Percentiles rank a stretch among this genome's conserved stretches.
Conservation (phyloP, 2,329 filamentous ascomycete species). For the Domatiomyces catenatus region DNA sequence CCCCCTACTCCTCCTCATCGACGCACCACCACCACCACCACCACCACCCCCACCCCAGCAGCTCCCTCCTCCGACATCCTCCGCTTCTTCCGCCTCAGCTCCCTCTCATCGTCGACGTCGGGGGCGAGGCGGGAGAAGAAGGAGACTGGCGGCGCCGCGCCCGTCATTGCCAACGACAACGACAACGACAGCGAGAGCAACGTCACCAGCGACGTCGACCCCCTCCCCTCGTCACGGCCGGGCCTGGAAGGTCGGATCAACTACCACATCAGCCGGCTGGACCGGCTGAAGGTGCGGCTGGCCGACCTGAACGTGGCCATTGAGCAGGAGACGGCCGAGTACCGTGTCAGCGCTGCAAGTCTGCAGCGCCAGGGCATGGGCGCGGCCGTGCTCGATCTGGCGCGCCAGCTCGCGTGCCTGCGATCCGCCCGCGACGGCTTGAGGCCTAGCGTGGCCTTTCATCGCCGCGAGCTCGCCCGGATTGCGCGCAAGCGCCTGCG, state of each 20-base stretch:
- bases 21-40: background rate
- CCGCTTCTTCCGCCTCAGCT: background rate
- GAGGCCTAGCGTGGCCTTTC: conserved; percentile 13
- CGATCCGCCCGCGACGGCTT: conserved; percentile 5
- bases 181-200: conserved; percentile 3
- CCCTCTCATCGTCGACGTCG: background rate
- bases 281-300: conserved; percentile 8
- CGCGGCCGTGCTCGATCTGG: background rate
- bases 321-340: conserved; percentile 3
- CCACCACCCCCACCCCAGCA: conserved; percentile 2
- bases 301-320: conserved; percentile 6
- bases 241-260: conserved; percentile 18
- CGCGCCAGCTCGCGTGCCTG: conserved; percentile 1
- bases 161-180: no score
- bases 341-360: background rate
- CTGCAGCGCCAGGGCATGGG: background rate
- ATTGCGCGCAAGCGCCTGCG: conserved; percentile 8
- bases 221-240: conserved; percentile 8
- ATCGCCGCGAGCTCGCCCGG: conserved; percentile 16
- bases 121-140: background rate
- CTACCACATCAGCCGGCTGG: conserved; percentile 16
- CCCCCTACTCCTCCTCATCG: background rate
- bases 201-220: conserved; percentile 3
- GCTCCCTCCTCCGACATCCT: conserved; percentile 1
- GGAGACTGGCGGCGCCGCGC: no score